Evolutionary conservation across 352 stramenopile species (phyloP).

Genomic region (Globisporangium megalacanthum): DNA sequence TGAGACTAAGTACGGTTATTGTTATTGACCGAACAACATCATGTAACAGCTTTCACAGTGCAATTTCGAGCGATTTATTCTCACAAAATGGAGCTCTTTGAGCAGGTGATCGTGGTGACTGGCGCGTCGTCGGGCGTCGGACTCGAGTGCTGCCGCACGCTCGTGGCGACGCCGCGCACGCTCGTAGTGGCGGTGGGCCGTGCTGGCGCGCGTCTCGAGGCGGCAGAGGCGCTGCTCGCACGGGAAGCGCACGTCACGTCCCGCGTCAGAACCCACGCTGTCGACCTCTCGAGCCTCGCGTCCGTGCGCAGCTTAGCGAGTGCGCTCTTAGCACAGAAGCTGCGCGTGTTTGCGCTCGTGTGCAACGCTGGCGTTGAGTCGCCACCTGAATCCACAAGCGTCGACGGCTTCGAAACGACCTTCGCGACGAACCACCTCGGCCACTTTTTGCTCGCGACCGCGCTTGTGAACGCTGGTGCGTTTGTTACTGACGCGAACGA

Average conservation of each 20-base stretch:
- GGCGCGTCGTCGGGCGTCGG: slow-evolving; percentile 28
- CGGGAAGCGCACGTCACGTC: slow-evolving; percentile 6
- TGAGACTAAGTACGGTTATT: no score
- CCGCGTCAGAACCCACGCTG: slow-evolving; percentile 11
- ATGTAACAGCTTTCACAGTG: no score
- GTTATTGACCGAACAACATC: no score
- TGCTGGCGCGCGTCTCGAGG: slow-evolving; percentile 17
- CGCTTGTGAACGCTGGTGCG: slow-evolving; percentile 17
- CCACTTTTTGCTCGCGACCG: slow-evolving; percentile 33
- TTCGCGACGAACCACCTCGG: slow-evolving; percentile 35
- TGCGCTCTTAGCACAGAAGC: slow-evolving; percentile 16
- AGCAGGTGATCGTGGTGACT: slow-evolving; percentile 25
- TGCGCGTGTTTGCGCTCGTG: slow-evolving; percentile 26
- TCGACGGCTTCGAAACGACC: slow-evolving; percentile 31
- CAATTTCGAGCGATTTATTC: no score
- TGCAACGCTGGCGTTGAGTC: slow-evolving; percentile 34
- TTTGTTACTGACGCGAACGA: slow-evolving; percentile 15
- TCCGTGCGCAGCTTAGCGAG: slow-evolving; percentile 21
- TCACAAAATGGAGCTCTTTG: no score
- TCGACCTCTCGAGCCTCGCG: slow-evolving; percentile 22
- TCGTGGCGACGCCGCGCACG: slow-evolving; percentile 13
- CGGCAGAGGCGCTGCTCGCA: slow-evolving; percentile 14
- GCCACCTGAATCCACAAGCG: slow-evolving; percentile 12
- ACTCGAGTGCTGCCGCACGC: slow-evolving; percentile 23
- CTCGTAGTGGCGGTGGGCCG: slow-evolving; percentile 25